phyloP scores from a whole-genome alignment of 805 yeast genomes.

The Grigorovia jiainica region DNA sequence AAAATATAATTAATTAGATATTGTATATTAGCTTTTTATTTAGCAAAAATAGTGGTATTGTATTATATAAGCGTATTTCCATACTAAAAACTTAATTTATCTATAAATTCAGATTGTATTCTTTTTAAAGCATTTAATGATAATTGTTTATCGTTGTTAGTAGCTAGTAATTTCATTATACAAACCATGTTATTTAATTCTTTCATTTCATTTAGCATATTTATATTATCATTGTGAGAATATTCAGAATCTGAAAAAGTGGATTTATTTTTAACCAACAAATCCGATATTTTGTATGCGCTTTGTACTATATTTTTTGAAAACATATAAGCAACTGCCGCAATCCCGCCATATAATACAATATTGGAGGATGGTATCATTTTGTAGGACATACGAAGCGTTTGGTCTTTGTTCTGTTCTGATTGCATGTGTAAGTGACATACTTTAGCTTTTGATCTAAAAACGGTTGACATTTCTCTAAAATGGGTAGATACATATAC shows the following conservation, averaged over 20 bases:
- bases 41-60: no score
- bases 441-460: constrained; percentile 30
- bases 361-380: constrained; percentile 15
- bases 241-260: neutral
- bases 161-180: constrained; percentile 13
- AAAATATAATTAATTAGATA: no score
- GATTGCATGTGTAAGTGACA: constrained; percentile 32
- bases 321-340: constrained; percentile 22
- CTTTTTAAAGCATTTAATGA: constrained; percentile 11
- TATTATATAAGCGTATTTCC: no score
- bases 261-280: neutral
- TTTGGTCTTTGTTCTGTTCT: constrained; percentile 9
- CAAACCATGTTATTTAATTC: constrained; percentile 22
- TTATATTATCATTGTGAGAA: neutral
- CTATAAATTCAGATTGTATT: constrained; percentile 22
- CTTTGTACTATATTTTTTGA: constrained; percentile 17
- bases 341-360: constrained; percentile 28
- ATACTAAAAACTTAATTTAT: neutral
- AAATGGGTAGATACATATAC: constrained; percentile 40
- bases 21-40: no score
- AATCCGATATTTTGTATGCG: constrained; percentile 18
- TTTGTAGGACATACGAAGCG: constrained; percentile 27
- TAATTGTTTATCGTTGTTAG: constrained; percentile 7
- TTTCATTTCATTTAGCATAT: constrained; percentile 13
- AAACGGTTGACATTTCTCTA: constrained; percentile 30